Percentiles rank a stretch among this genome's conserved stretches.
Evolutionary conservation across 306 rosid genomes (phyloP).

Genomic region (Clitoria ternatea): DNA sequence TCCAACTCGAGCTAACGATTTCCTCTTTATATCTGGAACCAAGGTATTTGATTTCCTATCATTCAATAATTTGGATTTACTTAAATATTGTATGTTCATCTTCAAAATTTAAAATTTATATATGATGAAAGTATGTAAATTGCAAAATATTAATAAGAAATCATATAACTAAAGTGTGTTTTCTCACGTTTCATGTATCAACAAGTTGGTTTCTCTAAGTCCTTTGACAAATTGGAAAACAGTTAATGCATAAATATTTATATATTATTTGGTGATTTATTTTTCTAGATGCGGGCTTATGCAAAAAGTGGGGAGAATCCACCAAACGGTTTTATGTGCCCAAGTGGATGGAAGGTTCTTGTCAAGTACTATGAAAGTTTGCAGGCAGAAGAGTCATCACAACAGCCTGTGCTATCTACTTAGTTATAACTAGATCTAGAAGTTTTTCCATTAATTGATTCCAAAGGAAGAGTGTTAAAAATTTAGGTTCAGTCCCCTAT

Average conservation of each 20-base stretch:
- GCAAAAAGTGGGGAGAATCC: conserved; percentile 90
- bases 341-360: conserved; percentile 90
- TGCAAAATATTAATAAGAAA: not conserved
- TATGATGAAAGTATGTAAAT: not conserved
- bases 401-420: conserved; percentile 55
- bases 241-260: not conserved
- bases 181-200: not conserved
- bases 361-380: conserved; percentile 77
- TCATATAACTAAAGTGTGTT: no score
- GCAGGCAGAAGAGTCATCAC: conserved; percentile 61
- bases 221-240: not conserved
- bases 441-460: conserved; percentile 20
- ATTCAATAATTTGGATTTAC: not conserved
- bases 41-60: conserved; percentile 50
- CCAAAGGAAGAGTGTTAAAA: conserved; percentile 10
- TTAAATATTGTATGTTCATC: not conserved
- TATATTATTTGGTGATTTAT: conserved; percentile 8
- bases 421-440: conserved; percentile 30
- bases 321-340: conserved; percentile 97
- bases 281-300: conserved; percentile 72
- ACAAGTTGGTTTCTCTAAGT: not conserved
- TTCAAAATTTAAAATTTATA: not conserved
- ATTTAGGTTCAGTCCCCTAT: no score
- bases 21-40: conserved; percentile 96
- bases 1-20: conserved; percentile 76